Evolutionary conservation across 371 early-diverging fungal genomes (phyloP).

Genomic region (Apophysomyces sp.): DNA sequence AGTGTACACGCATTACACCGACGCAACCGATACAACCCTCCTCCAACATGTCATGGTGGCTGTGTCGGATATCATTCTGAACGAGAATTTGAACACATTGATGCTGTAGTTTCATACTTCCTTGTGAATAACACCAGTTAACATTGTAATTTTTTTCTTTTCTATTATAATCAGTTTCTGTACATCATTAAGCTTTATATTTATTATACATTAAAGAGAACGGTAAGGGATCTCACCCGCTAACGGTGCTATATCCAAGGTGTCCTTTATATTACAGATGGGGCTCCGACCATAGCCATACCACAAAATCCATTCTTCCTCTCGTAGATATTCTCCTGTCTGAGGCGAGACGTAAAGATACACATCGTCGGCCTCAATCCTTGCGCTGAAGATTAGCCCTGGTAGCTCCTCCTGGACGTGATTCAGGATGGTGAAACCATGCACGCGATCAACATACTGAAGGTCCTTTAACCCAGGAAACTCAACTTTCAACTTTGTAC

Average conservation of each 20-base stretch:
- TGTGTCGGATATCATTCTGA: constrained; percentile 59
- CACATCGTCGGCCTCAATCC: constrained; percentile 7
- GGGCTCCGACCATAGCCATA: constrained; percentile 27
- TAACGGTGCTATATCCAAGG: constrained; percentile 8
- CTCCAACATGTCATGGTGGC: constrained; percentile 60
- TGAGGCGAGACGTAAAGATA: constrained; percentile 10
- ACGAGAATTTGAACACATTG: constrained; percentile 45
- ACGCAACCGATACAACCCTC: constrained; percentile 61
- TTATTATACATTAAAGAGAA: no score
- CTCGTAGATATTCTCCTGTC: background rate
- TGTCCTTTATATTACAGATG: constrained; percentile 12
- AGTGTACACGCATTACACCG: constrained; percentile 59
- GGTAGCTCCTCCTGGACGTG: background rate
- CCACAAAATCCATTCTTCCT: constrained; percentile 1
- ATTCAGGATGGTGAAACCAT: constrained; percentile 17
- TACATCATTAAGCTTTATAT: no score
- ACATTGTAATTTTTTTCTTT: background rate
- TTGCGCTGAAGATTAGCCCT: constrained; percentile 8
- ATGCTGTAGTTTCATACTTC: constrained; percentile 22
- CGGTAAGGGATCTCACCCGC: background rate
- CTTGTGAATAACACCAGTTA: background rate
- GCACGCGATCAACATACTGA: constrained; percentile 2
- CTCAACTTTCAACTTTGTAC: background rate
- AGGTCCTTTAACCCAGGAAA: background rate
- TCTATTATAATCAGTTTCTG: background rate